A percentile compares a stretch with the other conserved stretches of the same genome.
Evolutionary conservation across 2,329 filamentous ascomycete genomes (phyloP).

Genomic region (Trichophyton schoenleinii): DNA sequence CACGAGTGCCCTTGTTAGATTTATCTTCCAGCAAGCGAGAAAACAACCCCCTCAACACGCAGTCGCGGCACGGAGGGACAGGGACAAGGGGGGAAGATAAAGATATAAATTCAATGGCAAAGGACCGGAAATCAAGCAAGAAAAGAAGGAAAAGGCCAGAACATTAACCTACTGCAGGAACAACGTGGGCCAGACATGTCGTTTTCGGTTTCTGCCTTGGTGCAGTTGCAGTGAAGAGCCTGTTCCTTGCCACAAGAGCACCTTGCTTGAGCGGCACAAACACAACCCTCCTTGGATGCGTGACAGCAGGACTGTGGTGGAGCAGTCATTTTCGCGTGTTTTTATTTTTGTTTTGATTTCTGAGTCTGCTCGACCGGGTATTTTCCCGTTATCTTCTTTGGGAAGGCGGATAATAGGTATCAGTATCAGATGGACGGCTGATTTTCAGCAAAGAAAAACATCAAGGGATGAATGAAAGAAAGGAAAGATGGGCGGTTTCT

Average conservation of each 20-base stretch:
- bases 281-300: slow-evolving; percentile 43
- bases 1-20: slow-evolving; percentile 5
- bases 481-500: background rate
- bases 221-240: slow-evolving; percentile 76
- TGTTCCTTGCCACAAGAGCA: slow-evolving; percentile 86
- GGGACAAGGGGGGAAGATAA: background rate
- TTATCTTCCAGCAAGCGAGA: background rate
- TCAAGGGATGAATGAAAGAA: background rate
- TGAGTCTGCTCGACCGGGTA: background rate
- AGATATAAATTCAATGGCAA: background rate
- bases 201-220: slow-evolving; percentile 66
- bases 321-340: slow-evolving; percentile 30
- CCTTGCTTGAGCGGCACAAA: slow-evolving; percentile 46
- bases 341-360: background rate
- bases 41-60: background rate
- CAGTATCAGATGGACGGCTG: background rate
- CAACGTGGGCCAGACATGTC: slow-evolving; percentile 58
- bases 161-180: slow-evolving; percentile 54
- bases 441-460: background rate
- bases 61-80: background rate
- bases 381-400: background rate
- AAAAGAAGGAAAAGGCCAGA: background rate
- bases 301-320: slow-evolving; percentile 46
- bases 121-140: background rate
- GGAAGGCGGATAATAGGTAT: background rate